phyloP scores from a whole-genome alignment of 805 yeast genomes.

The Kodamaea kaohsiungensis region DNA sequence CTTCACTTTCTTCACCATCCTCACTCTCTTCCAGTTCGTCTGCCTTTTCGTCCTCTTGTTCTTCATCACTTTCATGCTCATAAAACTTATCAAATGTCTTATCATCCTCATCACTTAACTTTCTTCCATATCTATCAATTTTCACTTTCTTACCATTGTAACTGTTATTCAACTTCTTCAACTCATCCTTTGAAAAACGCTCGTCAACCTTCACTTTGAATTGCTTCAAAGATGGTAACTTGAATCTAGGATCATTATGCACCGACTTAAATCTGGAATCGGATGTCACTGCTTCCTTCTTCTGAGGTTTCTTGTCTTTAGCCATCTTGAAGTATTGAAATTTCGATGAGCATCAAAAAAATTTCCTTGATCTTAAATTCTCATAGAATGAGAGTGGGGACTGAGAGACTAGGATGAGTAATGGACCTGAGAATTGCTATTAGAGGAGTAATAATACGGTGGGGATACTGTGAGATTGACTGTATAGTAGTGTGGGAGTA shows the following conservation, averaged over 20 bases:
- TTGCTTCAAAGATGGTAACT: constrained; percentile 66
- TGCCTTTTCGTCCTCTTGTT: constrained; percentile 37
- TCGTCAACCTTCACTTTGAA: constrained; percentile 79
- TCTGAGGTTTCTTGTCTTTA: constrained; percentile 10
- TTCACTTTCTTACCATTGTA: constrained; percentile 57
- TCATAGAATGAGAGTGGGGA: too few relatives aligned
- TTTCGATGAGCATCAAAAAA: constrained; percentile 7
- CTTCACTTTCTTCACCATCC: constrained; percentile 19
- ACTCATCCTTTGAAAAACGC: constrained; percentile 71
- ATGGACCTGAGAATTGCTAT: too few relatives aligned
- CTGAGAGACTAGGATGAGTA: too few relatives aligned
- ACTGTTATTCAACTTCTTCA: constrained; percentile 47
- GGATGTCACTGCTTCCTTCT: constrained; percentile 37
- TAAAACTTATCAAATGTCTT: constrained; percentile 67
- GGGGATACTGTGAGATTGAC: too few relatives aligned
- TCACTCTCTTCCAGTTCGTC: constrained; percentile 27
- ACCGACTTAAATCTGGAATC: constrained; percentile 82
- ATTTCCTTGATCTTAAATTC: background rate
- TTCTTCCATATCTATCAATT: constrained; percentile 88
- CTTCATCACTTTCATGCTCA: constrained; percentile 38
- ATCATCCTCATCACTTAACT: constrained; percentile 42
- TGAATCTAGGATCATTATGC: constrained; percentile 87
- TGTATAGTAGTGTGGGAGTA: too few relatives aligned
- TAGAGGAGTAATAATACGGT: too few relatives aligned
- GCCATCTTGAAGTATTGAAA: constrained; percentile 4